These are phyloP conservation scores for Schrenkiella parvula DNA, from an alignment of 345 rosid species.

Conservation along the genomic window DNA sequence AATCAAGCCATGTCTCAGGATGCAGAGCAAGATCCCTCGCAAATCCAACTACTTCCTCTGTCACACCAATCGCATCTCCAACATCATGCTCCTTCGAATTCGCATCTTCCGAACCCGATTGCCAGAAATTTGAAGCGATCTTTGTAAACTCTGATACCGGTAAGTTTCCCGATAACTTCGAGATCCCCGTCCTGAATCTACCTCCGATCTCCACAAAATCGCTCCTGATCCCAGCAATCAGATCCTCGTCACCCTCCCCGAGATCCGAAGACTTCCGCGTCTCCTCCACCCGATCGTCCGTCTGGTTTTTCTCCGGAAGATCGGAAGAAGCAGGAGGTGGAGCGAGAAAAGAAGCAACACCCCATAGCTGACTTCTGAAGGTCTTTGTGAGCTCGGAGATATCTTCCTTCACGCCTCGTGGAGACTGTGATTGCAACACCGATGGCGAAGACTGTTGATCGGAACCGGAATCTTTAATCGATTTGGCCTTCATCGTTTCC, in stretches of 20 bases:
- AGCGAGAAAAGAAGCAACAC: constrained; percentile 87
- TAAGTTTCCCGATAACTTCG: constrained; percentile 65
- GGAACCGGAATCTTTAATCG: constrained; percentile 1
- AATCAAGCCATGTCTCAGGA: constrained; percentile 97
- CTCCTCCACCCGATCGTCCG: constrained; percentile 32
- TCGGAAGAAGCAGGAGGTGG: constrained; percentile 42
- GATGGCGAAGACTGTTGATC: constrained; percentile 23
- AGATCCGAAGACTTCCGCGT: constrained; percentile 34
- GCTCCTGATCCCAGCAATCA: constrained; percentile 29
- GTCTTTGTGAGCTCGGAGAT: constrained; percentile 68
- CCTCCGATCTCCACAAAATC: constrained; percentile 51
- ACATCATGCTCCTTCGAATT: constrained; percentile 33
- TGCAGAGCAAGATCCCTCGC: constrained; percentile 84
- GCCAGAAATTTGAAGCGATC: constrained; percentile 46
- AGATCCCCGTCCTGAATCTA: constrained; percentile 48
- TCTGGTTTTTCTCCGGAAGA: neutral
- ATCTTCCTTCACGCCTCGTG: constrained; percentile 86
- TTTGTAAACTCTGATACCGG: constrained; percentile 41
- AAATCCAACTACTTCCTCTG: constrained; percentile 79
- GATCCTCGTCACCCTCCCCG: constrained; percentile 24
- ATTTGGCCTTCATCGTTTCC: neutral
- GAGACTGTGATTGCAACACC: constrained; percentile 33
- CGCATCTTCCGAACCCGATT: constrained; percentile 39
- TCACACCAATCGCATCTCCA: constrained; percentile 56
- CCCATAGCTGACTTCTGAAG: constrained; percentile 79